Conservation (phyloP, 2,329 filamentous ascomycete species). For the Pseudogymnoascus sp. region DNA sequence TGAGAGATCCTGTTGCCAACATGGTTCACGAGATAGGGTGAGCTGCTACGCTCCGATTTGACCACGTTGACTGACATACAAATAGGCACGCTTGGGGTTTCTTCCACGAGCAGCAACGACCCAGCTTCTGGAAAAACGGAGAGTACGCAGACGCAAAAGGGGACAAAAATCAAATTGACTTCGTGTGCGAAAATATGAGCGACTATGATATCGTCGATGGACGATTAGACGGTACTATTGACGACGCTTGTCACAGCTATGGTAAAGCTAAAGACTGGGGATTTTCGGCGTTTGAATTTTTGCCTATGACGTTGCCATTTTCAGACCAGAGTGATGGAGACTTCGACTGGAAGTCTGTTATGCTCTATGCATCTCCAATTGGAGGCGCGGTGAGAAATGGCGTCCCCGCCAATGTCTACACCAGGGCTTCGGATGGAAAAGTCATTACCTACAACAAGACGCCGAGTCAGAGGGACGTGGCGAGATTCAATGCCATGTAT, state of each 20-base stretch:
- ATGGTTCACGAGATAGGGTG: slow-evolving; percentile 11
- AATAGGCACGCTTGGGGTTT: slow-evolving; percentile 10
- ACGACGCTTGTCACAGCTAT: neutral
- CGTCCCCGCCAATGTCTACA: neutral
- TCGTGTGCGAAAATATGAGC: neutral
- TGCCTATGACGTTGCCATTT: neutral
- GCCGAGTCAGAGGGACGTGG: slow-evolving; percentile 4
- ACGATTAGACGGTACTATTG: neutral
- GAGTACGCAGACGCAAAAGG: neutral
- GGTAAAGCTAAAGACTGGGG: neutral
- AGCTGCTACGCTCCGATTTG: neutral
- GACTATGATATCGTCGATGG: neutral
- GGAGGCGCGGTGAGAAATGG: neutral
- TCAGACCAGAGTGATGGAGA: neutral
- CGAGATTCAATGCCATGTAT: slow-evolving; percentile 9
- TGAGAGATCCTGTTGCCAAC: slow-evolving; percentile 9
- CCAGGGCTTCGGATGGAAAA: neutral
- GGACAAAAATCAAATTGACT: slow-evolving; percentile 1
- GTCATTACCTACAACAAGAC: neutral
- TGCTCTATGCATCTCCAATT: slow-evolving; percentile 8
- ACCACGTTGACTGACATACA: neutral
- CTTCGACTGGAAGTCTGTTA: slow-evolving; percentile 9
- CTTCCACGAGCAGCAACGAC: slow-evolving; percentile 10
- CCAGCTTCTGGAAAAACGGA: neutral
- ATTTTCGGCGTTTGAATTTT: neutral